Percentiles rank a stretch among this genome's conserved stretches.
phyloP scores from a whole-genome alignment of 225 moss, liverwort and hornwort genomes.

The Neckera pumila region DNA sequence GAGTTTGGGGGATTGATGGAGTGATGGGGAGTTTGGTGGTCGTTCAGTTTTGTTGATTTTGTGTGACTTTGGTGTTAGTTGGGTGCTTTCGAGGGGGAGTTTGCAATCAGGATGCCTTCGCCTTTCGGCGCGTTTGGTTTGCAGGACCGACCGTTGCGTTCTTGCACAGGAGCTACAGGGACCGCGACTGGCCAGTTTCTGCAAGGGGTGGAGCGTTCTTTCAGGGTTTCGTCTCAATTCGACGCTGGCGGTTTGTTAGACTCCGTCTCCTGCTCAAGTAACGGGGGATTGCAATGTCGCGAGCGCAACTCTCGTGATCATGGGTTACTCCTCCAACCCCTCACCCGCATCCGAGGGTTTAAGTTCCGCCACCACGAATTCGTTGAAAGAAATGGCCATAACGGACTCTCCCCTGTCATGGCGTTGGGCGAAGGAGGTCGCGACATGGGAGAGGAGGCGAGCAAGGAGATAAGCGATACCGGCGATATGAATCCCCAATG shows the following conservation, averaged over 20 bases:
- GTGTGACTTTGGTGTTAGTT: neutral
- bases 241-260: neutral
- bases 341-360: neutral
- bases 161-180: neutral
- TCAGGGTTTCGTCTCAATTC: conserved; percentile 6
- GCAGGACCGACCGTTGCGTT: conserved; percentile 4
- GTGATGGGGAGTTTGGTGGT: neutral
- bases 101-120: conserved; percentile 7
- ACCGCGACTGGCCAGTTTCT: neutral
- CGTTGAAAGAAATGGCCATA: neutral
- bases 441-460: neutral
- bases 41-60: neutral
- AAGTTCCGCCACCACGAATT: neutral
- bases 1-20: neutral
- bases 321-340: neutral
- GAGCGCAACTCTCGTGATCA: neutral
- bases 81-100: neutral
- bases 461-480: conserved; percentile 4
- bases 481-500: conserved; percentile 32
- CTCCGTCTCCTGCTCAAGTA: neutral
- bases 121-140: conserved; percentile 11
- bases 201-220: neutral
- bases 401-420: neutral
- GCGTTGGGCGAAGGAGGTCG: conserved; percentile 4
- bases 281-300: conserved; percentile 8